Base-by-base conservation (phyloP, 805 yeast species). In the Lipomyces spencermartinsiae region DNA sequence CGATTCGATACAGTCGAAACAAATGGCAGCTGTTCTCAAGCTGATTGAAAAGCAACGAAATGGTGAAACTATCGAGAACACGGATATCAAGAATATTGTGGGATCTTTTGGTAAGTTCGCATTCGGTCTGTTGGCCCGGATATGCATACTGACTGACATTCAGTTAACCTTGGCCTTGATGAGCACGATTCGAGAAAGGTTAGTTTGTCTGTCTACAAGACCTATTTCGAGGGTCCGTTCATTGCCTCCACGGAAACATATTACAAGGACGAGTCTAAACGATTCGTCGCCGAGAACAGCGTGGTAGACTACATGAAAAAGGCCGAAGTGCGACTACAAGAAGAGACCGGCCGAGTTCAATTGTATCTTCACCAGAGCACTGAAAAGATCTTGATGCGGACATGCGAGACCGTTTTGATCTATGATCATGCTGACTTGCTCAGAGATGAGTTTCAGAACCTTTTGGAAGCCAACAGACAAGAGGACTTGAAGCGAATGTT, bases 301-400 rank as follows among this genome's bases (percentile, higher is more conserved):
- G 94, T 94, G 60, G 94, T 93, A 31, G 97, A 92, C 75, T 95
- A 95, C 80, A 88, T 95, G 86, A 87, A 85, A 69, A 91, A 89
- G 77, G 97, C 97, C 53, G 93, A 91, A 73, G 84, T 85, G 63
- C 84, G 98, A 69, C 85, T 96, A 61, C 85, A 85, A 51, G 97
- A 93, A 77, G 99, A 95, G 79, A 87, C 90, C 70, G 84, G 88
- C 58, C 84, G 95, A 55, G 88, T 94, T 70, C 88, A 87, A 65
- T 85, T 89, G 77, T 89, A 90, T 75, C 84, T 95, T 78, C 97
- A 94, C 78, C 93, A 89, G 58, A 93, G 91, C 77, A 90, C 97
- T 4, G 90, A 90, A 76, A 86, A 88, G 72, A 87, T 89, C 59
- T 83, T 95, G 67, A 86, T 92, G 73, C 92, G 89, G 66, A 86